Conservation (phyloP, 2,329 filamentous ascomycete genomes). For the Diaporthe australafricana region DNA sequence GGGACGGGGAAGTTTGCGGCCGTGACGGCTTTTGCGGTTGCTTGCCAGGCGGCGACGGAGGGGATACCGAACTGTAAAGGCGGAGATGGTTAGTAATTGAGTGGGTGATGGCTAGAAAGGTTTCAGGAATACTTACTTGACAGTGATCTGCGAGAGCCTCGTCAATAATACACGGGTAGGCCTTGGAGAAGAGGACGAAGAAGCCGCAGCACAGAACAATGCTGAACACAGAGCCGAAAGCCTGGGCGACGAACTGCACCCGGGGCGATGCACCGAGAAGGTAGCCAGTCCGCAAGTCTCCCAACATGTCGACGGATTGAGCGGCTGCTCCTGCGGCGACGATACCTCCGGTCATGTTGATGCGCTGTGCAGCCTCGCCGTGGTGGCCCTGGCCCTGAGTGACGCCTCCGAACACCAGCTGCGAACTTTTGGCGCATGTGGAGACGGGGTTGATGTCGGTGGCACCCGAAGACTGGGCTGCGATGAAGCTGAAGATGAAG, state of each 20-base stretch:
- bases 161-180: slow-evolving; percentile 75
- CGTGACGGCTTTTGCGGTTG: slow-evolving; percentile 73
- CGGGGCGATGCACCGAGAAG: slow-evolving; percentile 73
- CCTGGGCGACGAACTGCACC: slow-evolving; percentile 76
- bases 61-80: slow-evolving; percentile 65
- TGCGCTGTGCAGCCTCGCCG: slow-evolving; percentile 65
- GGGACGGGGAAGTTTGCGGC: slow-evolving; percentile 67
- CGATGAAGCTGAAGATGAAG: slow-evolving; percentile 71
- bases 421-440: slow-evolving; percentile 75
- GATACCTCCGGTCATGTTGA: slow-evolving; percentile 74
- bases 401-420: slow-evolving; percentile 75
- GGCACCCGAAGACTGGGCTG: slow-evolving; percentile 70
- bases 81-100: not conserved
- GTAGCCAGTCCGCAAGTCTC: slow-evolving; percentile 77
- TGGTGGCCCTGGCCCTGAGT: slow-evolving; percentile 65
- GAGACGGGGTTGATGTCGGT: slow-evolving; percentile 74
- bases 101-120: not conserved
- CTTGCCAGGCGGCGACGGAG: slow-evolving; percentile 74
- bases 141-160: slow-evolving; percentile 49
- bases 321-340: slow-evolving; percentile 67
- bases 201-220: slow-evolving; percentile 64
- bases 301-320: slow-evolving; percentile 64
- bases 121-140: not conserved
- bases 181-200: slow-evolving; percentile 75
- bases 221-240: slow-evolving; percentile 73